These are phyloP conservation scores for Fraxinus pennsylvanica DNA, from an alignment of 257 asterid species.

Conservation along the genomic window DNA sequence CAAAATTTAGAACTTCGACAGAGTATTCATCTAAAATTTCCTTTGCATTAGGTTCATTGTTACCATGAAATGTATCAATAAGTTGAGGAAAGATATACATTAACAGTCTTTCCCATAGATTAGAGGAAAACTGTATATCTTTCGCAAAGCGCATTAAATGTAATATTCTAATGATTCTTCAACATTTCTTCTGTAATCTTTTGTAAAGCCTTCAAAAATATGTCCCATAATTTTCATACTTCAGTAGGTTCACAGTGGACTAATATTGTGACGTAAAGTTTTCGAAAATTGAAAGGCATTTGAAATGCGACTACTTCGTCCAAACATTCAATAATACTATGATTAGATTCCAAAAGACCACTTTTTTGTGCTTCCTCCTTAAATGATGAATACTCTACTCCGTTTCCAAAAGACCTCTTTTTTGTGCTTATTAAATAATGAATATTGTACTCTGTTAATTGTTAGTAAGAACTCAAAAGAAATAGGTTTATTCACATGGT, in stretches of 20 bases:
- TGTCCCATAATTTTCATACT: not conserved
- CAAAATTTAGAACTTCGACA: no score
- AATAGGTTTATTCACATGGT: no score
- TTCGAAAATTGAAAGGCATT: no score
- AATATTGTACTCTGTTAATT: no score
- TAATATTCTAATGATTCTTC: not conserved
- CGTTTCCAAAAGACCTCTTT: no score
- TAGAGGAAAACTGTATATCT: not conserved
- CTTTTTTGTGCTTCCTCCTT: not conserved
- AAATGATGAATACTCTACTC: no score
- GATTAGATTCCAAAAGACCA: slow-evolving; percentile 20
- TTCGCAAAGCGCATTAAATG: not conserved
- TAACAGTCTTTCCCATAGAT: not conserved
- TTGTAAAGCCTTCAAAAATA: slow-evolving; percentile 11
- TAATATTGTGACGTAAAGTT: no score
- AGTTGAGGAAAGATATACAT: not conserved
- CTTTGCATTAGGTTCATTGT: no score
- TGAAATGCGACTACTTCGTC: slow-evolving; percentile 9
- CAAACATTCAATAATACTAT: slow-evolving; percentile 11
- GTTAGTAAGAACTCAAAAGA: no score
- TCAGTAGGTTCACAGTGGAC: no score
- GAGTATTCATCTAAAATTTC: no score
- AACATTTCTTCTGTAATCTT: slow-evolving; percentile 11
- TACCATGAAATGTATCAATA: not conserved
- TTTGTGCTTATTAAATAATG: no score